Conservation (phyloP, 2,329 filamentous ascomycete genomes). For the Alternaria viburni region DNA sequence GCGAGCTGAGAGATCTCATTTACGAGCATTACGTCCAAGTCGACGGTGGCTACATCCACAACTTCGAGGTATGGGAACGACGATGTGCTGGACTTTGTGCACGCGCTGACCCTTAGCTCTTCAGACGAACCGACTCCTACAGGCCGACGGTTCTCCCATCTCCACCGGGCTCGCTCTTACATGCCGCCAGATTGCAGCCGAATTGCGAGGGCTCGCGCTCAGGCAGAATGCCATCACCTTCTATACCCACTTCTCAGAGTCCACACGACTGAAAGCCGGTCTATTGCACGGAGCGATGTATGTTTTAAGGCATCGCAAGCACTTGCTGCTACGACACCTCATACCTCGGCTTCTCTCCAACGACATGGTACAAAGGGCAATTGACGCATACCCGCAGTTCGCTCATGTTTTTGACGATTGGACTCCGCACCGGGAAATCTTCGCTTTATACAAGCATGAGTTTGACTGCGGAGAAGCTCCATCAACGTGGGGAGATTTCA, state of each 20-base stretch:
- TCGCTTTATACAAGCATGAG: rapidly evolving
- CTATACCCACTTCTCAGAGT: neutral
- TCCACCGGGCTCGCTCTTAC: neutral
- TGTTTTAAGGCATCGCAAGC: neutral
- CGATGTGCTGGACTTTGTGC: no score
- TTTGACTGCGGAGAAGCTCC: neutral
- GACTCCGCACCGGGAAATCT: rapidly evolving
- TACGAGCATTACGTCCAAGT: neutral
- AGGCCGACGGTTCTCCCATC: neutral
- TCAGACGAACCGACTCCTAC: neutral
- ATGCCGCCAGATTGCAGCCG: neutral
- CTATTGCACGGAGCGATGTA: no score
- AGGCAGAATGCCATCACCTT: neutral
- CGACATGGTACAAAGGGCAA: neutral
- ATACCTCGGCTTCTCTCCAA: neutral
- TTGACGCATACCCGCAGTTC: neutral
- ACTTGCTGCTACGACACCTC: neutral
- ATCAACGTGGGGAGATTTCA: neutral
- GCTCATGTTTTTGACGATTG: neutral
- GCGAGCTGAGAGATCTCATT: neutral
- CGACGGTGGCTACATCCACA: neutral
- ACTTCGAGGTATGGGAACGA: neutral
- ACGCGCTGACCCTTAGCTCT: no score
- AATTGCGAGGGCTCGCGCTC: neutral
- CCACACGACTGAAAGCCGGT: neutral